Conservation (phyloP, 1,284 basidiomycete species). For the Fomitopsis betulina region DNA sequence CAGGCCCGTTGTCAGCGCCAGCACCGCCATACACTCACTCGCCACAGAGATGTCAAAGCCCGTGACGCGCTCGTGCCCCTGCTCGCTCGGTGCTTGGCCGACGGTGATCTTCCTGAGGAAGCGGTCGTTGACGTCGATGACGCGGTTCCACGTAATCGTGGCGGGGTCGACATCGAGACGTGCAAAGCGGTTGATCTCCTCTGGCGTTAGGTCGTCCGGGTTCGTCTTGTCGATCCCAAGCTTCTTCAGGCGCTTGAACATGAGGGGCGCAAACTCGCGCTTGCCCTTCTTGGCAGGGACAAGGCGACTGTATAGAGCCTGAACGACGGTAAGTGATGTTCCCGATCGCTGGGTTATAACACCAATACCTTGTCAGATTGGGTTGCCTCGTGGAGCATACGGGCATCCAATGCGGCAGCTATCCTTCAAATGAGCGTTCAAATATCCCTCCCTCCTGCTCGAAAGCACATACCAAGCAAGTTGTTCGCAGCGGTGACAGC, state of each 20-base stretch:
- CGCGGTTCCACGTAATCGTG: constrained; percentile 98
- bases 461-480: constrained; percentile 61
- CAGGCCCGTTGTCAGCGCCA: constrained; percentile 86
- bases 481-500: constrained; percentile 98
- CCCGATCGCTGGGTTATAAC: not conserved
- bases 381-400: constrained; percentile 97
- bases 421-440: constrained; percentile 8
- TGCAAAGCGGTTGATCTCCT: constrained; percentile 88
- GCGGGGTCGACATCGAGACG: constrained; percentile 89
- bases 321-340: not conserved
- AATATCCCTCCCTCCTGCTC: not conserved
- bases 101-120: constrained; percentile 95
- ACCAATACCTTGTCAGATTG: constrained; percentile 81
- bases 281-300: constrained; percentile 94
- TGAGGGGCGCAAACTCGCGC: constrained; percentile 92
- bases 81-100: constrained; percentile 87
- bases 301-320: constrained; percentile 87
- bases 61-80: constrained; percentile 85
- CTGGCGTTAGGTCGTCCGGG: constrained; percentile 89
- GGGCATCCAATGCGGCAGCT: constrained; percentile 96
- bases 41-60: constrained; percentile 98
- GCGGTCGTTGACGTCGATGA: constrained; percentile 95
- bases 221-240: constrained; percentile 95
- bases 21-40: constrained; percentile 97
- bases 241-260: constrained; percentile 94